Conservation (phyloP, 2,329 filamentous ascomycete species). For the Aureobasidium vineae region DNA sequence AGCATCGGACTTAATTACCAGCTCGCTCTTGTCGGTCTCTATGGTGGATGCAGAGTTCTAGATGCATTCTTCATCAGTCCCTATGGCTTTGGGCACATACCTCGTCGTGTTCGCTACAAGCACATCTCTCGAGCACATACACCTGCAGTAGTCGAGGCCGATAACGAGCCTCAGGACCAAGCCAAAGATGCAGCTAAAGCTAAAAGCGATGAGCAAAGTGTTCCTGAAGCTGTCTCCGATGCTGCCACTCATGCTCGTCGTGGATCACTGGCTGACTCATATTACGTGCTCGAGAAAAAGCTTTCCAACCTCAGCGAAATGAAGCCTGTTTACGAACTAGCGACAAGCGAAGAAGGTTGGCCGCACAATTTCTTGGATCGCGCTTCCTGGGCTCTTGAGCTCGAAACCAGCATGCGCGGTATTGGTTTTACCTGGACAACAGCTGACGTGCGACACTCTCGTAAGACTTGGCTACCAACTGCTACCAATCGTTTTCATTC, state of each 20-base stretch:
- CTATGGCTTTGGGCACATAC: conserved; percentile 44
- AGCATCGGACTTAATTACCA: conserved; percentile 49
- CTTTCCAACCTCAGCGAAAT: conserved; percentile 24
- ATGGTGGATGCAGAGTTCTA: conserved; percentile 45
- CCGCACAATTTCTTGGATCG: conserved; percentile 43
- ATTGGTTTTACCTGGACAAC: conserved; percentile 49
- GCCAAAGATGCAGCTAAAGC: background rate
- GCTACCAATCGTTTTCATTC: conserved; percentile 43
- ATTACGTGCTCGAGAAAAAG: conserved; percentile 25
- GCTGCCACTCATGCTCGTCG: conserved; percentile 21
- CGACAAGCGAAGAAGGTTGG: conserved; percentile 43
- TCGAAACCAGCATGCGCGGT: conserved; percentile 47
- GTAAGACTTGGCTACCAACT: conserved; percentile 46
- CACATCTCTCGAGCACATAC: conserved; percentile 39
- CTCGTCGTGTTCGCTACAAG: conserved; percentile 44
- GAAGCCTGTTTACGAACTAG: conserved; percentile 41
- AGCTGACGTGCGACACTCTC: conserved; percentile 47
- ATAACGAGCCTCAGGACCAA: background rate
- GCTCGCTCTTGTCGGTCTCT: conserved; percentile 46
- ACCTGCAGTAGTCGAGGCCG: conserved; percentile 26
- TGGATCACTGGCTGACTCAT: conserved; percentile 26
- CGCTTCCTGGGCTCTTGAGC: conserved; percentile 47
- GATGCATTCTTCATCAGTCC: conserved; percentile 48
- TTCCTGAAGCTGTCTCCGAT: conserved; percentile 1
- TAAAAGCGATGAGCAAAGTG: background rate